phyloP scores from a whole-genome alignment of 2,329 filamentous ascomycete species.

The Fusarium redolens region DNA sequence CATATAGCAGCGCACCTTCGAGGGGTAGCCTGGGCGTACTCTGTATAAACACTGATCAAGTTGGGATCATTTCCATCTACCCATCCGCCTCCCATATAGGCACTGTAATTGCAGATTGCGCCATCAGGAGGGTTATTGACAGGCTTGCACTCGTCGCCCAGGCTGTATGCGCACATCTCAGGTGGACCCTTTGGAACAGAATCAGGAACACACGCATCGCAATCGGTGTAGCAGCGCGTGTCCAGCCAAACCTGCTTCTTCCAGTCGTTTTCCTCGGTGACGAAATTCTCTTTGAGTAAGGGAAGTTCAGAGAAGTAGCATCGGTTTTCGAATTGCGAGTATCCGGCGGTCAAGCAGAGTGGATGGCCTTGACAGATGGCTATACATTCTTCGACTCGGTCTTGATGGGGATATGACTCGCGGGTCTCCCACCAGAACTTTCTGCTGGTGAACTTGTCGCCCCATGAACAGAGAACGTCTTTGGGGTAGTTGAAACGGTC shows the following conservation, averaged over 20 bases:
- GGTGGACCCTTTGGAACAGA: neutral
- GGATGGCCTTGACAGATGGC: conserved; percentile 6
- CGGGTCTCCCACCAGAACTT: neutral
- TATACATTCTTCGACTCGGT: neutral
- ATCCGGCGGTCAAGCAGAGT: neutral
- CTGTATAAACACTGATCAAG: neutral
- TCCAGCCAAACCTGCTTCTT: conserved; percentile 3
- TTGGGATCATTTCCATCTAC: neutral
- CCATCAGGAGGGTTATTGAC: neutral
- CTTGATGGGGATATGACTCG: conserved; percentile 1
- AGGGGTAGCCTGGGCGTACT: neutral
- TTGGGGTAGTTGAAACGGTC: neutral
- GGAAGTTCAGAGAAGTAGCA: conserved; percentile 1
- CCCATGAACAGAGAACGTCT: conserved; percentile 2
- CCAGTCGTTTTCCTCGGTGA: neutral
- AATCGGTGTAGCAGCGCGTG: neutral
- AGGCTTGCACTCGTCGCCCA: neutral
- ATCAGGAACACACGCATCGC: neutral
- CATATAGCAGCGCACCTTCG: conserved; percentile 18
- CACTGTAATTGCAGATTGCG: neutral
- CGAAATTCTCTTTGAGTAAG: neutral
- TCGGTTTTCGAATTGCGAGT: neutral
- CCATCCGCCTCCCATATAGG: conserved; percentile 3
- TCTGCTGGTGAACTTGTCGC: neutral
- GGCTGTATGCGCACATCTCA: neutral